These are phyloP conservation scores for Westerdykella ornata DNA, from an alignment of 2,329 filamentous ascomycete species.

Conservation along the genomic window DNA sequence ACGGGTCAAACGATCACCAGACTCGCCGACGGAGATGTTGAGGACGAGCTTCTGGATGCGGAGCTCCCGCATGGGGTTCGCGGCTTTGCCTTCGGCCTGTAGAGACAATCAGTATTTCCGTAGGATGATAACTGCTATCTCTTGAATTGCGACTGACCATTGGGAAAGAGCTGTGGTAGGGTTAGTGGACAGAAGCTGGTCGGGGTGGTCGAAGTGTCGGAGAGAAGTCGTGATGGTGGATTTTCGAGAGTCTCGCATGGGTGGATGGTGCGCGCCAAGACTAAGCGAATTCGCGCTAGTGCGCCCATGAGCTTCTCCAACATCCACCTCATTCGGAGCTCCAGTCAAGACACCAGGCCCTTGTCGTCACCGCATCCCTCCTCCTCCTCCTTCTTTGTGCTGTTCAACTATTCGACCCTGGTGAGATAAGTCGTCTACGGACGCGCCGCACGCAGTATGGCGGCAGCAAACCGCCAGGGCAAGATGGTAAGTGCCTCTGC, in stretches of 20 bases:
- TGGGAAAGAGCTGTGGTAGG: constrained; percentile 30
- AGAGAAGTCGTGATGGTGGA: constrained; percentile 15
- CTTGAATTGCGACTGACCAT: constrained; percentile 28
- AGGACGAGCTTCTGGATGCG: constrained; percentile 99
- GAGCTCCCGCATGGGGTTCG: constrained; percentile 99
- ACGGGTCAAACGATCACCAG: constrained; percentile 99
- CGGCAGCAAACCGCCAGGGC: constrained; percentile 75
- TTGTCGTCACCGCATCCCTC: constrained; percentile 20
- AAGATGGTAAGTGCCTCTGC: constrained; percentile 79
- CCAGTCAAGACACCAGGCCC: constrained; percentile 5
- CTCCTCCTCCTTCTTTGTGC: background rate
- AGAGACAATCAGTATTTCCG: constrained; percentile 18
- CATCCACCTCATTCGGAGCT: constrained; percentile 10
- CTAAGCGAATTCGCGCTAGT: constrained; percentile 7
- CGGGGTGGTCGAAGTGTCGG: constrained; percentile 18
- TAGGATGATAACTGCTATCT: constrained; percentile 4
- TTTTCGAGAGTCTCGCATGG: constrained; percentile 16
- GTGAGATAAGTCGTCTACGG: constrained; percentile 37
- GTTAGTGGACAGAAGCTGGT: constrained; percentile 30
- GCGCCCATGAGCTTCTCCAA: constrained; percentile 5
- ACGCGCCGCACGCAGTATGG: constrained; percentile 40
- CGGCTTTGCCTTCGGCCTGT: constrained; percentile 56
- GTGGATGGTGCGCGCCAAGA: constrained; percentile 14
- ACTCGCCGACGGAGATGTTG: constrained; percentile 99
- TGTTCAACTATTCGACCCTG: constrained; percentile 1